Evolutionary conservation across 345 rosid species (phyloP).

Genomic region (Psidium guajava): DNA sequence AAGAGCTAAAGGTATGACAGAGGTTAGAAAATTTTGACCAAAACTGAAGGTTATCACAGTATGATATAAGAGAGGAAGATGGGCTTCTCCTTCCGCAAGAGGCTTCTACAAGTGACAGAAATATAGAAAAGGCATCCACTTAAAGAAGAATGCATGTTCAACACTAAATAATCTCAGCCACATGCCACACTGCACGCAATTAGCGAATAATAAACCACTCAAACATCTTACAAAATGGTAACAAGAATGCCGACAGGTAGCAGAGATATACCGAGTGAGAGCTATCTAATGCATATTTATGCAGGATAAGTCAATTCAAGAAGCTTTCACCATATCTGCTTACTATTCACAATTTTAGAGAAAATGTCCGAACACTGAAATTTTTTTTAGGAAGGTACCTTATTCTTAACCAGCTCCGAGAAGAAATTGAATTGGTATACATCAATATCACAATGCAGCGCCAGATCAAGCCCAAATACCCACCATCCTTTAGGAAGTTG

Average conservation of each 20-base stretch:
- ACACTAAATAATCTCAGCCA: neutral
- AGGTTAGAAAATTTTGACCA: neutral
- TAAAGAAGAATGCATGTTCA: neutral
- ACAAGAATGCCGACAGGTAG: neutral
- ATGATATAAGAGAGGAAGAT: neutral
- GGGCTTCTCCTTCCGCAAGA: no score
- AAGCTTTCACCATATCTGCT: neutral
- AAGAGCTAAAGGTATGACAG: neutral
- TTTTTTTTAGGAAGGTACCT: constrained; percentile 34
- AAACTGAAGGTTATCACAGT: neutral
- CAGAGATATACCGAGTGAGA: neutral
- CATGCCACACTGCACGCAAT: neutral
- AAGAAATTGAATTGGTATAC: constrained; percentile 97
- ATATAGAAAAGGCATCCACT: neutral
- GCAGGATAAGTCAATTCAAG: neutral
- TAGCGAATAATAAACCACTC: neutral
- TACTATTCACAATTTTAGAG: neutral
- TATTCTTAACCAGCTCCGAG: constrained; percentile 56
- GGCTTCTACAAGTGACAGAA: neutral
- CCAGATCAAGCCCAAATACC: constrained; percentile 97
- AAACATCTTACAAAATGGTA: neutral
- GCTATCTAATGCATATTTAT: neutral
- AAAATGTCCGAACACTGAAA: neutral
- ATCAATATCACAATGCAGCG: constrained; percentile 96
- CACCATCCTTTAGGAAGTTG: constrained; percentile 94